Percentiles rank a stretch among this genome's conserved stretches.
Evolutionary conservation across 2,329 filamentous ascomycete genomes (phyloP).

Genomic region (Hypoxylon sp.): DNA sequence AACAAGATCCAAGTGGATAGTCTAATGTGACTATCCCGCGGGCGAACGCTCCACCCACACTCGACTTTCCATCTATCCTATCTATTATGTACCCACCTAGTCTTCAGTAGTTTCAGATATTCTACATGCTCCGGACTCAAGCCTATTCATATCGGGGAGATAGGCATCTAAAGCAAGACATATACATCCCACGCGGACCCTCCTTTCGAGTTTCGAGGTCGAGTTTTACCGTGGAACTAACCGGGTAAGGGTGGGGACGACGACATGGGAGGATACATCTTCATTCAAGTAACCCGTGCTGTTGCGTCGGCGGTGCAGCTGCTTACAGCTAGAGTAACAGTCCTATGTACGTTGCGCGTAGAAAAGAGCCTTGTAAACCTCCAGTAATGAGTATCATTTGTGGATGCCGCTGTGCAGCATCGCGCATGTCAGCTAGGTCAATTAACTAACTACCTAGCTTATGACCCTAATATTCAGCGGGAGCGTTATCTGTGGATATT

Average conservation of each 20-base stretch:
- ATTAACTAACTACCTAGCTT: conserved; percentile 30
- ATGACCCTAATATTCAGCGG: conserved; percentile 25
- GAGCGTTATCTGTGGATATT: conserved; percentile 25
- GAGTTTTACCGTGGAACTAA: conserved; percentile 35
- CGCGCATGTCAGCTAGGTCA: conserved; percentile 23
- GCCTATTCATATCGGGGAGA: conserved; percentile 42
- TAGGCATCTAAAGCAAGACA: conserved; percentile 40
- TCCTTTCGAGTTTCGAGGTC: conserved; percentile 37
- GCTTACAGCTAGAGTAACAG: conserved; percentile 35
- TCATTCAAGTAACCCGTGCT: conserved; percentile 40
- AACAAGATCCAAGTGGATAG: conserved; percentile 43
- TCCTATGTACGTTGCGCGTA: conserved; percentile 32
- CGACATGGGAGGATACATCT: conserved; percentile 31
- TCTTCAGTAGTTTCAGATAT: conserved; percentile 45
- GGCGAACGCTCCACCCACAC: conserved; percentile 40
- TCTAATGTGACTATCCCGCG: conserved; percentile 43
- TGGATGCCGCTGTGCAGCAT: conserved; percentile 25
- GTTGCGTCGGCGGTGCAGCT: conserved; percentile 28
- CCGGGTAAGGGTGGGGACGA: conserved; percentile 28
- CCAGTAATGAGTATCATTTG: conserved; percentile 38
- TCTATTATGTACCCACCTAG: conserved; percentile 41
- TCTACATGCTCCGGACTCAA: conserved; percentile 44
- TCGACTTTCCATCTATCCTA: conserved; percentile 41
- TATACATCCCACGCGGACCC: conserved; percentile 44
- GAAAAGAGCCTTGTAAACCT: conserved; percentile 36